These are phyloP conservation scores for Lactarius hengduanensis DNA, from an alignment of 768 basidiomycete species.

Conservation along the genomic window DNA sequence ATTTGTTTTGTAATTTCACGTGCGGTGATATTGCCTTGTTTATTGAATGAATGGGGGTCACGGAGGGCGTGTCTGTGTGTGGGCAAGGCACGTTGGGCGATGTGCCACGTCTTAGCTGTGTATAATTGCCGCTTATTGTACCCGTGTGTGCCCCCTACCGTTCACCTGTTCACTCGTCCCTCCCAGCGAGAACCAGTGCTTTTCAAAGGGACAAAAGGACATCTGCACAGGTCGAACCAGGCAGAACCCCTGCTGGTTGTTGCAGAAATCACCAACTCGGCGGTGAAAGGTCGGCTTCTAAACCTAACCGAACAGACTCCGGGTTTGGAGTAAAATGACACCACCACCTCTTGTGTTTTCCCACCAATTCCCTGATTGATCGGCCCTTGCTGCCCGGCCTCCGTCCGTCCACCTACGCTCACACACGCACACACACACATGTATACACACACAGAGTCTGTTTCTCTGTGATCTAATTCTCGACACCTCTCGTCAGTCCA, in stretches of 20 bases:
- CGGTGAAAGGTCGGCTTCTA: conserved; percentile 19
- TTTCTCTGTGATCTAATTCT: background rate
- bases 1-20: conserved; percentile 2
- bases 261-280: background rate
- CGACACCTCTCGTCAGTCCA: background rate
- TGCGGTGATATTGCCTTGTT: background rate
- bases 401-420: background rate
- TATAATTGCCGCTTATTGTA: background rate
- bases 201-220: background rate
- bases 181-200: too few species aligned
- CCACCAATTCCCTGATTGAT: background rate
- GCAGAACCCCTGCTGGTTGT: background rate
- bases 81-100: background rate
- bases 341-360: too few species aligned
- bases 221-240: background rate
- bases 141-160: background rate
- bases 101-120: background rate
- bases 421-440: background rate
- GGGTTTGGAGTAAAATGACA: background rate
- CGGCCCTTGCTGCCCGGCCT: conserved; percentile 9
- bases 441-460: background rate
- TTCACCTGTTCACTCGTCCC: background rate
- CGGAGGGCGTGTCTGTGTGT: conserved; percentile 1
- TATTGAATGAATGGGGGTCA: background rate
- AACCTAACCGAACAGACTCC: conserved; percentile 16